These are phyloP conservation scores for Triticum timopheevii DNA, from an alignment of 176 grass and related monocot genomes.

Conservation along the genomic window DNA sequence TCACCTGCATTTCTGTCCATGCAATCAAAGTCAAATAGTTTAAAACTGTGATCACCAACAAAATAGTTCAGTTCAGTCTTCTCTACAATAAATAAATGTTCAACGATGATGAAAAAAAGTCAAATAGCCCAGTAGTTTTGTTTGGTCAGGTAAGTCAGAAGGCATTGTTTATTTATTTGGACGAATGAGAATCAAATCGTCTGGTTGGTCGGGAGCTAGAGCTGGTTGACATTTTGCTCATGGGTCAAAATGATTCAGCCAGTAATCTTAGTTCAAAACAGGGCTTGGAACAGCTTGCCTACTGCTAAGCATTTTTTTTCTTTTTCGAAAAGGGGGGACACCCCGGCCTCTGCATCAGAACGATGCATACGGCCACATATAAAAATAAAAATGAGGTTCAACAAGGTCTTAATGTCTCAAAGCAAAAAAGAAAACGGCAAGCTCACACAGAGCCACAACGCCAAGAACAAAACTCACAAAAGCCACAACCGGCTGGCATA, in stretches of 20 bases:
- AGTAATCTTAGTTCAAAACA: not conserved
- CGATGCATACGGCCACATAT: no score
- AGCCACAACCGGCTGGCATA: no score
- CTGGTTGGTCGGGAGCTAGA: not conserved
- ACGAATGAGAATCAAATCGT: not conserved
- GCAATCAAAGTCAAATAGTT: conserved; percentile 35
- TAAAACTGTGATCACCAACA: not conserved
- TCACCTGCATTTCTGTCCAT: not conserved
- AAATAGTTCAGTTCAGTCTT: not conserved
- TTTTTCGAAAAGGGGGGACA: no score
- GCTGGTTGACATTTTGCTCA: not conserved
- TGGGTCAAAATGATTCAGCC: not conserved
- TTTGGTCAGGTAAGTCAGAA: not conserved
- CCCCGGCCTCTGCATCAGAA: no score
- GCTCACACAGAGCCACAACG: no score
- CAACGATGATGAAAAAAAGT: not conserved
- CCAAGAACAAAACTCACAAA: no score
- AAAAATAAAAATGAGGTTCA: no score
- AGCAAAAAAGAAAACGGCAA: no score
- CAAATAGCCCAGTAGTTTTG: not conserved
- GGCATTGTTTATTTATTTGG: not conserved
- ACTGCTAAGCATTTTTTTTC: no score
- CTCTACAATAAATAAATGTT: not conserved
- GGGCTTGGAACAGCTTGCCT: no score
- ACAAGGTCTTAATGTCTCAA: no score